These are phyloP conservation scores for Sergeia podlipaevii DNA, from an alignment of 208 protist species.

Conservation along the genomic window DNA sequence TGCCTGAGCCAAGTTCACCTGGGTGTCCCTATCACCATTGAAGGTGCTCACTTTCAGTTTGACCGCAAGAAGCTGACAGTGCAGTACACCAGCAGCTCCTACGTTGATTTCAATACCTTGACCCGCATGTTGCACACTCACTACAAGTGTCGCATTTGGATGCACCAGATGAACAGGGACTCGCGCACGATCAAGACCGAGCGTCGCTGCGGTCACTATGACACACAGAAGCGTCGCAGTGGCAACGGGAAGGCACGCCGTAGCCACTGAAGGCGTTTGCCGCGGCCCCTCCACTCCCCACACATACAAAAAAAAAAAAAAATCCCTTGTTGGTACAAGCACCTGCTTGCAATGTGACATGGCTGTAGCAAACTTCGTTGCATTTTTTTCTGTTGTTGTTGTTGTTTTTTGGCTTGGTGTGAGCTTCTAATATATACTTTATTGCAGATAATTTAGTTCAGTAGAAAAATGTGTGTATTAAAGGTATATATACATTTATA, in stretches of 20 bases:
- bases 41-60: constrained; percentile 81
- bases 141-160: constrained; percentile 89
- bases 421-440: no score
- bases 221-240: not conserved
- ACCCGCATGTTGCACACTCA: constrained; percentile 65
- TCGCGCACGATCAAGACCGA: constrained; percentile 9
- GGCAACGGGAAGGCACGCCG: no score
- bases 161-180: constrained; percentile 85
- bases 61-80: constrained; percentile 89
- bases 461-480: no score
- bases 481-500: no score
- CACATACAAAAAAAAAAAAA: not conserved
- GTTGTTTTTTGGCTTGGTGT: no score
- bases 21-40: constrained; percentile 54
- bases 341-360: no score
- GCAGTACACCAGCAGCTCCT: constrained; percentile 67
- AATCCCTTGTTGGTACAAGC: no score
- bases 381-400: no score
- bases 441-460: no score
- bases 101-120: constrained; percentile 80
- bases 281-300: constrained; percentile 9
- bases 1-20: constrained; percentile 44
- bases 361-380: no score
- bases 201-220: no score
- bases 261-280: constrained; percentile 4